Base-by-base conservation (phyloP, 2,329 filamentous ascomycete genomes). In the Colletotrichum lentis region DNA sequence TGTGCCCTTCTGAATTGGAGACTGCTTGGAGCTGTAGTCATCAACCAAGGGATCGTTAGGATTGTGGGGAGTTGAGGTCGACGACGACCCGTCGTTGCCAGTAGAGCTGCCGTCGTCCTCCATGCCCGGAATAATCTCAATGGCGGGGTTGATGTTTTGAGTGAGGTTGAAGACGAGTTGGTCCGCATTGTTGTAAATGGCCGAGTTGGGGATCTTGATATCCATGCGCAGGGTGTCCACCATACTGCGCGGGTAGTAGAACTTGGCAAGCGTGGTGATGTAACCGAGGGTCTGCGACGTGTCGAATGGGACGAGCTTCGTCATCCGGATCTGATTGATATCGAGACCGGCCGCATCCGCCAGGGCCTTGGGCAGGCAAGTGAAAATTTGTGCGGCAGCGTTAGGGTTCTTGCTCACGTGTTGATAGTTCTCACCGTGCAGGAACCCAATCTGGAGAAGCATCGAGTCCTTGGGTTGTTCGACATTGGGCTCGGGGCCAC, bases 311-410 rank as follows among this genome's bases (percentile, higher is more conserved):
- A 90, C 84, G 58, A 98, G 86, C 71, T 87, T 88, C 70, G 87
- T 85, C 82, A 97, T 91, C 50, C 84, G 79, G 57, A 94, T 82
- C 62, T 91, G 82, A 20, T 83, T 74, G 14, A 79, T 70, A 2
- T 79, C 74, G 53, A 97, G 81, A 53, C 87, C 89, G 56, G 77
- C 78, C 50, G 87, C 91, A 71, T 90, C 86, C 2, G 86, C 82
- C 57, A 97, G 84, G 71, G 92, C 93, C 60, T 83, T 73, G 0
- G 94, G 94, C 4, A 97, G 82, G 71, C 88, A 91, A 61, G 87
- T 81, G 82, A 97, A 97, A 74, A 99, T 92, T 79, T 98, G 95
- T 46, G 88, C 88, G 5, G 93, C 91, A 20, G 94, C 91, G 71
- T 90, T 84, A 16, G 88, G 84, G 70, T 91, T 88, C 24, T 82